These are phyloP conservation scores for Sarocladiaceae sp. DNA, from an alignment of 2,329 filamentous ascomycete genomes.

Conservation along the genomic window DNA sequence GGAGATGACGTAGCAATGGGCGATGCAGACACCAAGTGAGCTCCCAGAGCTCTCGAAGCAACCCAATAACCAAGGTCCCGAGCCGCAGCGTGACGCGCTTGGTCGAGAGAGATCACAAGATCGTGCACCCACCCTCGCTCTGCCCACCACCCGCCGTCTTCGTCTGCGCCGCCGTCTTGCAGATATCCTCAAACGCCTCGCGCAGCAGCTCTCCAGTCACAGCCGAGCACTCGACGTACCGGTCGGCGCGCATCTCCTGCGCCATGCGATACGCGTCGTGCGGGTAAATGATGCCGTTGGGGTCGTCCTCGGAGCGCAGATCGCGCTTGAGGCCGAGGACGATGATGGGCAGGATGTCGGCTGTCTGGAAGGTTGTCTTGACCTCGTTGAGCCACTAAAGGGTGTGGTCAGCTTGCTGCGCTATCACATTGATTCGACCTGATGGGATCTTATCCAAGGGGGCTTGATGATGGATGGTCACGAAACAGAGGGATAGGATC, in stretches of 20 bases:
- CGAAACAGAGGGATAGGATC: background rate
- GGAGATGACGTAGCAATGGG: constrained; percentile 21
- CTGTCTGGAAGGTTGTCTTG: constrained; percentile 38
- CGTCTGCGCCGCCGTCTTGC: constrained; percentile 46
- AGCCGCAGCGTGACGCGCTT: too few relatives aligned
- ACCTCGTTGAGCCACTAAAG: constrained; percentile 52
- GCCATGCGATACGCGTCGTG: constrained; percentile 52
- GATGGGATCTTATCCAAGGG: background rate
- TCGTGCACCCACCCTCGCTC: constrained; percentile 47
- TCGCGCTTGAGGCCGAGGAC: constrained; percentile 57
- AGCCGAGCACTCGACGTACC: constrained; percentile 59
- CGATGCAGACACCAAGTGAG: constrained; percentile 16
- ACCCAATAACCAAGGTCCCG: too few relatives aligned
- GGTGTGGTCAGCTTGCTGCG: background rate
- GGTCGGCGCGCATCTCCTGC: constrained; percentile 54
- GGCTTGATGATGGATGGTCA: background rate
- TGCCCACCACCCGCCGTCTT: constrained; percentile 41
- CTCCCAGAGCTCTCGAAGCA: too few relatives aligned
- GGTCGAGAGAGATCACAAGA: constrained; percentile 42
- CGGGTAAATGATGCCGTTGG: constrained; percentile 54
- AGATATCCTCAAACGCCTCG: constrained; percentile 55
- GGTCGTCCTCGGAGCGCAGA: constrained; percentile 49
- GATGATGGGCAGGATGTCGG: constrained; percentile 46
- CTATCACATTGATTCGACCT: too few relatives aligned
- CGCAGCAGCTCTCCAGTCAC: constrained; percentile 52